Conservation (phyloP, 495 filamentous ascomycete species). For the Collariella sp. region DNA sequence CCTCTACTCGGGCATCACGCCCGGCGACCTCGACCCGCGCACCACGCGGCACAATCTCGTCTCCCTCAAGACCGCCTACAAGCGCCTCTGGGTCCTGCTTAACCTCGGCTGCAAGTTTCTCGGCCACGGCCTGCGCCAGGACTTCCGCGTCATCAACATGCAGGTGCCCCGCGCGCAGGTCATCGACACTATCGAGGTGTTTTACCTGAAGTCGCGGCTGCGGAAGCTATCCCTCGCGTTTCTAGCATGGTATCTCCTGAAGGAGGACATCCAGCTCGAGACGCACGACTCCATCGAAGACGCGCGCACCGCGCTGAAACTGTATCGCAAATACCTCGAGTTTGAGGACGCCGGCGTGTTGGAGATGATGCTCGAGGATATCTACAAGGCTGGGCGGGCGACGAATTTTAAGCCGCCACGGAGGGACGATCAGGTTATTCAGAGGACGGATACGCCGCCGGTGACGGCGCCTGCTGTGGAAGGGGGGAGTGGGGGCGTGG, state of each 20-base stretch:
- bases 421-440: slow-evolving; percentile 18
- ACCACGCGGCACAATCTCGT: slow-evolving; percentile 73
- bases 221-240: slow-evolving; percentile 82
- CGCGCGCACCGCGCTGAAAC: slow-evolving; percentile 74
- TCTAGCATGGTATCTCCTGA: slow-evolving; percentile 77
- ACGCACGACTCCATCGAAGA: slow-evolving; percentile 94
- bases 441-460: slow-evolving; percentile 24
- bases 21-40: slow-evolving; percentile 69
- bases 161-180: slow-evolving; percentile 86
- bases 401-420: slow-evolving; percentile 65
- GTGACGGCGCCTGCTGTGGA: neutral
- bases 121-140: slow-evolving; percentile 82
- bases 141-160: slow-evolving; percentile 97
- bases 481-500: neutral
- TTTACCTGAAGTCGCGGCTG: slow-evolving; percentile 58
- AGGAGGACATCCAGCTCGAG: slow-evolving; percentile 81
- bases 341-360: slow-evolving; percentile 78
- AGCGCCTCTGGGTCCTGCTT: slow-evolving; percentile 92
- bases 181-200: slow-evolving; percentile 85
- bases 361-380: slow-evolving; percentile 66
- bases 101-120: slow-evolving; percentile 93
- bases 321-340: slow-evolving; percentile 86
- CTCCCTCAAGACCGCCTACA: slow-evolving; percentile 84
- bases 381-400: slow-evolving; percentile 65
- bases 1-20: slow-evolving; percentile 79